Conservation (phyloP, 1,284 basidiomycete genomes). For the Gomphus bonarii region DNA sequence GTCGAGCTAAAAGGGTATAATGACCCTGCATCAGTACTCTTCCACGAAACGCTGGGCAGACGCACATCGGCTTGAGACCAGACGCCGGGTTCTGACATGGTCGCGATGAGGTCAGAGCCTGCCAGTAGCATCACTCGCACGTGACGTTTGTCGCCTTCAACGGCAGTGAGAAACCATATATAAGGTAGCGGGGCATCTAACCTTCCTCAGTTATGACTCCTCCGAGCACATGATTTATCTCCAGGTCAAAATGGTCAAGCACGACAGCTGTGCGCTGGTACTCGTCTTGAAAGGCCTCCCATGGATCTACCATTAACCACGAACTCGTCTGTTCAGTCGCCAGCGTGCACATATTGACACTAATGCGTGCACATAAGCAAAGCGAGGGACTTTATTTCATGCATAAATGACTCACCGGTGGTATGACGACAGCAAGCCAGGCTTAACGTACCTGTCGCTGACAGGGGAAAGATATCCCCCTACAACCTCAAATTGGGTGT, state of each 20-base stretch:
- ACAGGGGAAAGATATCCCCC: constrained; percentile 94
- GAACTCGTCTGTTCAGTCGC: constrained; percentile 71
- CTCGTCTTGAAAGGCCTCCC: constrained; percentile 86
- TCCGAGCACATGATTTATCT: constrained; percentile 76
- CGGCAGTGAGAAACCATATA: background rate
- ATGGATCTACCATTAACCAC: constrained; percentile 92
- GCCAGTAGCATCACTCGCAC: constrained; percentile 89
- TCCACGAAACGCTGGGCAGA: constrained; percentile 13
- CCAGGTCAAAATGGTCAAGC: constrained; percentile 90
- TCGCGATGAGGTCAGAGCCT: constrained; percentile 94
- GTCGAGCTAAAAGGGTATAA: constrained; percentile 52
- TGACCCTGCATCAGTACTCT: constrained; percentile 13
- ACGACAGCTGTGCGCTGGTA: constrained; percentile 96
- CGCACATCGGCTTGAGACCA: constrained; percentile 91
- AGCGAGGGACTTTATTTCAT: too few relatives aligned
- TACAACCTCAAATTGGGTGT: constrained; percentile 87
- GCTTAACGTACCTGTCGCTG: constrained; percentile 88
- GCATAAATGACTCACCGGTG: constrained; percentile 52
- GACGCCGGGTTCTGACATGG: constrained; percentile 98
- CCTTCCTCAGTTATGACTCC: constrained; percentile 53
- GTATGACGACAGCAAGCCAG: constrained; percentile 69
- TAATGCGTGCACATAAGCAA: constrained; percentile 21
- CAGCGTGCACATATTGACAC: constrained; percentile 82
- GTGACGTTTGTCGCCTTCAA: constrained; percentile 43
- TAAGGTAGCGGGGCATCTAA: background rate